Evolutionary conservation across 148 eudicot genomes (phyloP), one percentile per base, ranked within the genome.

Genomic region (Camellia japonica): DNA sequence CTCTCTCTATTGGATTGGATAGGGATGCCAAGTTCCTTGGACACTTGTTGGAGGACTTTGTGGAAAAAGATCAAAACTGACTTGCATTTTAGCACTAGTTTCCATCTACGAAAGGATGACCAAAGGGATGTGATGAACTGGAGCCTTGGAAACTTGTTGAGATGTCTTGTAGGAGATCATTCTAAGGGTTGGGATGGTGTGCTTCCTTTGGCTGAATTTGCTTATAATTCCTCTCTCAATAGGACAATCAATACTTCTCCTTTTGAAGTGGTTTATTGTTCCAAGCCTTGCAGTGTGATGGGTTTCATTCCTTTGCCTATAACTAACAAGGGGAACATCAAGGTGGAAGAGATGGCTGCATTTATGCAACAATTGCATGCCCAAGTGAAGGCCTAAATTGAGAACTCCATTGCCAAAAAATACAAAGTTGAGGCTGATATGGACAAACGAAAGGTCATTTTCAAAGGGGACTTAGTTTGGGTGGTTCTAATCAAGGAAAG

Each of bases 51-150:
- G 63, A 73, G 9, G 6, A 58, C 30, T 1, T 55, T 54, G 18
- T 73, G 18, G 15, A 0, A 1, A 56, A 18, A 52, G 7, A 43
- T 70, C 30, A 68, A 52, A 10, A 41, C 64, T 5, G 15, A 78
- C 23, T 3, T 68, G 3, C 7, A 41, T 2, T 69, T 30, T 41
- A n/a, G 6, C 3, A 12, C 66, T 6, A 41, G 61, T 10, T 58
- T 44, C 6, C 62, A 68, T 13, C 49, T 77, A 46, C 58, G 69
- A 74, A 16, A 73, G 14, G 71, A 80, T 69, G 56, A 54, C 11
- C 71, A 6, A 42, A 3, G 11, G 61, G 61, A 58, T 1, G 61
- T 58, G 15, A 3, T 58, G 61, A 58, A 58, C n/a, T 14, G 0
- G 16, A 58, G 61, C 15, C 61, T 58, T 3, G 16, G 15, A 58